Conservation (phyloP, 2,329 filamentous ascomycete species). For the Colletotrichum sp. region DNA sequence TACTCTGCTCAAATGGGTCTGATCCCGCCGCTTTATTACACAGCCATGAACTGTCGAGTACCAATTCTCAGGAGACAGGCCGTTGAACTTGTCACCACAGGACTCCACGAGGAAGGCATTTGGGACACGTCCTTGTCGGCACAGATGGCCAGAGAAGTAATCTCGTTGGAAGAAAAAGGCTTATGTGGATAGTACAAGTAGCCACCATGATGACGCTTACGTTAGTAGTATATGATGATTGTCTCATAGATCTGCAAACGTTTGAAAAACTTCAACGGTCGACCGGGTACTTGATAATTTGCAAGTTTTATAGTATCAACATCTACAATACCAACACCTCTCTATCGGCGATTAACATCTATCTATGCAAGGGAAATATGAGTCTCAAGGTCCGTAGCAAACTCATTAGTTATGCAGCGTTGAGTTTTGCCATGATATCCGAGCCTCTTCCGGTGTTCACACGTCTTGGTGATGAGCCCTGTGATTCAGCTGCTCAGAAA, state of each 20-base stretch:
- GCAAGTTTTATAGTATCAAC: neutral
- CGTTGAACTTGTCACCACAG: neutral
- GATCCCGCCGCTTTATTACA: neutral
- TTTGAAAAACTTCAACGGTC: no score
- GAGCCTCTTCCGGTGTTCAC: neutral
- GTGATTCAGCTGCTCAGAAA: neutral
- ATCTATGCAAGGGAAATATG: rapidly evolving
- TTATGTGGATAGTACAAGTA: neutral
- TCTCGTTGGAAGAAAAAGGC: neutral
- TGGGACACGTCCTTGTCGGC: neutral
- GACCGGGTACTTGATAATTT: no score
- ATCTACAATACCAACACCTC: neutral
- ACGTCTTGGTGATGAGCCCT: neutral
- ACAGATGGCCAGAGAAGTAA: neutral
- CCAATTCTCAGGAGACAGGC: neutral
- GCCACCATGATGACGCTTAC: neutral
- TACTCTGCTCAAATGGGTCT: neutral
- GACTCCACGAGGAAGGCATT: neutral
- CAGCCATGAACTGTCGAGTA: neutral
- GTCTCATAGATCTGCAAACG: neutral
- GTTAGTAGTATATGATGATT: rapidly evolving
- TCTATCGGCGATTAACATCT: neutral
- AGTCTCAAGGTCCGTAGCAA: neutral
- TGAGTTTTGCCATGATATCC: neutral
- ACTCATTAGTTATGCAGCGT: rapidly evolving